Evolutionary conservation across 2,329 filamentous ascomycete species (phyloP), one percentile per base, ranked within the genome.

Genomic region (Ophiostoma sp.): DNA sequence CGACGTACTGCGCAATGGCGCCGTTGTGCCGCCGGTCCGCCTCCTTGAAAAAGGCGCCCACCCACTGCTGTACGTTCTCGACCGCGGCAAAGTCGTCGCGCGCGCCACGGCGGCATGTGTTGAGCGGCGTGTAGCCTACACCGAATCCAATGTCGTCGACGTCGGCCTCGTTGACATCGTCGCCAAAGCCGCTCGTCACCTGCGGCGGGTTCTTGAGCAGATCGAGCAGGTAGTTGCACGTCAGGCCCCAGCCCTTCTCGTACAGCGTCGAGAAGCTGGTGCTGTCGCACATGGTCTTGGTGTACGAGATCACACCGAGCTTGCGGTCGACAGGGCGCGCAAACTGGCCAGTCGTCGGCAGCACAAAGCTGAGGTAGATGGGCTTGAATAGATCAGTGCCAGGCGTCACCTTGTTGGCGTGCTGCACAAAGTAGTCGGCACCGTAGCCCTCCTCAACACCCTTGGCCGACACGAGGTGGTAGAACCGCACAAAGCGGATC

Each of bases 61-160:
- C 94, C 94, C 94, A 99, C 78, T 90, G 90, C 69, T 93, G 82
- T 72, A 93, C 91, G 69, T 93, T 89, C 5, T 87, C 85, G 17
- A 97, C 88, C 72, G 97, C 91, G 0, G 94, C 90, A 83, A 93
- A 98, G 27, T 94, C 90, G 78, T 98, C 95, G 68, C 84, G 85
- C 1, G 86, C 81, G 4, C 87, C 83, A 71, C 89, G 89, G 78
- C 90, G 92, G 82, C 94, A 95, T 0, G 94, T 97, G 81, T 94
- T 96, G 73, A 99, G 86, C 41, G 92, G 90, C 0, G 95, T 98
- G 80, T 96, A 99, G 10, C 93, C 94, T 74, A 97, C 89, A 35
- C 95, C 95, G 77, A 99, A 99, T 36, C 92, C 90, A 74, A 97
- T 89, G 78, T 99, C 95, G 76, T 99, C 95, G 35, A 97, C 91